phyloP scores from a whole-genome alignment of 2,329 filamentous ascomycete genomes.

The Penicillium polonicum region DNA sequence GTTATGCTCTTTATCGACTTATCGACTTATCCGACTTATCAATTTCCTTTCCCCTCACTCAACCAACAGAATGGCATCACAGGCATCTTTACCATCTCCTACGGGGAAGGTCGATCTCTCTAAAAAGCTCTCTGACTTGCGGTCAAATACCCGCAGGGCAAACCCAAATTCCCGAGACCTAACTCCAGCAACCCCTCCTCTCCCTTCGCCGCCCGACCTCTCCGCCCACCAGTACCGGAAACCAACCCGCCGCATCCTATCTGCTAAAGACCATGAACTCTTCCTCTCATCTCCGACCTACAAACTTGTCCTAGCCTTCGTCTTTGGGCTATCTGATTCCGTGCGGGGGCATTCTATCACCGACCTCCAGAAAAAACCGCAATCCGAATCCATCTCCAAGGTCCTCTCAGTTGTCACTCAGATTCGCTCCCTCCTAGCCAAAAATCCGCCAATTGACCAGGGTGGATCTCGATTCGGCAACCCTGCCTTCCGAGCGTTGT shows the following conservation, averaged over 20 bases:
- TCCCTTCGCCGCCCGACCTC: conserved; percentile 66
- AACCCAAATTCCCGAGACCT: conserved; percentile 47
- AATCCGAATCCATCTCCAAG: conserved; percentile 60
- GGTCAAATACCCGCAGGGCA: conserved; percentile 36
- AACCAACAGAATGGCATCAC: conserved; percentile 26
- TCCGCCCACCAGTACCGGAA: conserved; percentile 60
- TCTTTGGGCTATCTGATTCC: conserved; percentile 82
- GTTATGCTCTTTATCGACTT: background rate
- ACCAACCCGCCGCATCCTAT: conserved; percentile 79
- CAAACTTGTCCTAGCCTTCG: conserved; percentile 73
- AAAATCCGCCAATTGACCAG: conserved; percentile 78
- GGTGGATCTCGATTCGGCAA: conserved; percentile 92
- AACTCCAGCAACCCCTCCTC: conserved; percentile 70
- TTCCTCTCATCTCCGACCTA: conserved; percentile 78
- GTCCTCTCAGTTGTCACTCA: conserved; percentile 70
- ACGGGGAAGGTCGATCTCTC: conserved; percentile 39
- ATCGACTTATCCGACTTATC: conserved; percentile 4
- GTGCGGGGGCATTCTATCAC: conserved; percentile 55
- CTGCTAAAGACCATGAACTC: conserved; percentile 72
- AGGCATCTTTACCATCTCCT: conserved; percentile 16
- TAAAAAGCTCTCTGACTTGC: conserved; percentile 41
- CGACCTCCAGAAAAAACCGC: conserved; percentile 29
- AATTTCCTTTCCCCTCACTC: conserved; percentile 8
- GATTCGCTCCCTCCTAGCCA: conserved; percentile 63
- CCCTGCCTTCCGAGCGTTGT: conserved; percentile 79